Evolutionary conservation across 352 stramenopile species (phyloP), one percentile per base, ranked within the genome.

Genomic region (Saprolegnia diclina): DNA sequence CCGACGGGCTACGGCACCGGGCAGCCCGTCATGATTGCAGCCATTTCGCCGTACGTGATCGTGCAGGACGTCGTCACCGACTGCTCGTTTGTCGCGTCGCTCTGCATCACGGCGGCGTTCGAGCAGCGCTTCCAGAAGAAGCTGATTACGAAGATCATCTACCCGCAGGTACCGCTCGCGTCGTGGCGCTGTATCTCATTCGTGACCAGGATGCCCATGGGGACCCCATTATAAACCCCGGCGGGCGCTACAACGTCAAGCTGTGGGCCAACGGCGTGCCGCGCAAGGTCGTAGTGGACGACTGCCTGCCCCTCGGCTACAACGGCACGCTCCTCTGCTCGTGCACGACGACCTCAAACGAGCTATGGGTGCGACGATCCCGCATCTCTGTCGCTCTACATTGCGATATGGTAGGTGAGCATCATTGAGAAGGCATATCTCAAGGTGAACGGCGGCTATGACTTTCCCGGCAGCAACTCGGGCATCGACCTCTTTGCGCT

Each of bases 391-490:
- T 11, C 21, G 14, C 10, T 42, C 21, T 42, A 2, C 14, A 37
- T 42, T 11, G 14, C 9, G 5, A 18, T 55, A 87, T 21, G 16
- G 37, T 55, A 87, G 87, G 96, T 99, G n/a, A 93, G 85, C 68
- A 84, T 99, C 16, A 96, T 99, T 37, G 97, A 99, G 82, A 99
- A 99, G 72, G 97, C 97, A 3, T 99, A 98, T 70, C 81, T 99
- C 71, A 99, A 99, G 75, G 80, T 99, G 6, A 96, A 94, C 64
- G 97, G 97, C 42, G 95, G 96, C 0, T 99, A 99, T 72, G 87
- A 98, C 72, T 99, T 99, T 79, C 93, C 96, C 38, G 97, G 97
- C 19, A 96, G 90, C 29, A 99, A 99, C 77, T 97, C 87, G 62
- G 94, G 95, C 21, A 97, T 99, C 52, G 97, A 99, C 79, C 77